Conservation (phyloP, 495 filamentous ascomycete genomes). For the Penicillium desertorum region DNA sequence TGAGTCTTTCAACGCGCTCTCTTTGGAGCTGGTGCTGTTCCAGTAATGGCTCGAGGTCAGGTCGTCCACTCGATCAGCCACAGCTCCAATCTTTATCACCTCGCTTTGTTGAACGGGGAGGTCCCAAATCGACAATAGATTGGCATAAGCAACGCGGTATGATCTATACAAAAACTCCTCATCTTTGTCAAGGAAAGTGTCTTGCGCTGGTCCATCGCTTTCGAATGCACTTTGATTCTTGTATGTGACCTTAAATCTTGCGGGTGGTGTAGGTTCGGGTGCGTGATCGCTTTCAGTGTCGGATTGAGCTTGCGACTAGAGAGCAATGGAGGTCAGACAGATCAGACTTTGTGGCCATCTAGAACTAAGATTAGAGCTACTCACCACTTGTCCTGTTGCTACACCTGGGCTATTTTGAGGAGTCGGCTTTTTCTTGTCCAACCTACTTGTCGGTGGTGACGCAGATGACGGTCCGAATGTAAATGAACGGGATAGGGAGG, state of each 20-base stretch:
- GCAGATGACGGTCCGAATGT: constrained; percentile 63
- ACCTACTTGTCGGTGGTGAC: constrained; percentile 55
- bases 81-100: constrained; percentile 69
- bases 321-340: constrained; percentile 4
- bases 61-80: constrained; percentile 18
- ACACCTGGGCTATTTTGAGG: constrained; percentile 65
- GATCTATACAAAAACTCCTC: constrained; percentile 59
- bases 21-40: constrained; percentile 25
- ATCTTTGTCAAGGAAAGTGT: constrained; percentile 66
- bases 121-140: constrained; percentile 80
- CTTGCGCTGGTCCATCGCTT: constrained; percentile 66
- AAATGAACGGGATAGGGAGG: constrained; percentile 71
- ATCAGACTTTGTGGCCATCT: background rate
- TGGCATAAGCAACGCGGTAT: constrained; percentile 79
- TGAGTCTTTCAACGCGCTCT: constrained; percentile 26
- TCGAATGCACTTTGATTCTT: constrained; percentile 79
- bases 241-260: constrained; percentile 59
- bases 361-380: constrained; percentile 52
- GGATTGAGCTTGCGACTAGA: constrained; percentile 40
- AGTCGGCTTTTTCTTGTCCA: constrained; percentile 60
- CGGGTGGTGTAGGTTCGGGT: constrained; percentile 26
- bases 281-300: constrained; percentile 49
- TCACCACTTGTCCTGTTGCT: constrained; percentile 58
- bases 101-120: constrained; percentile 72
- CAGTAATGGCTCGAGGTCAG: constrained; percentile 24